A percentile compares a stretch with the other conserved stretches of the same genome.
Conservation (phyloP, 306 rosid species). For the Lathyrus sativus region DNA sequence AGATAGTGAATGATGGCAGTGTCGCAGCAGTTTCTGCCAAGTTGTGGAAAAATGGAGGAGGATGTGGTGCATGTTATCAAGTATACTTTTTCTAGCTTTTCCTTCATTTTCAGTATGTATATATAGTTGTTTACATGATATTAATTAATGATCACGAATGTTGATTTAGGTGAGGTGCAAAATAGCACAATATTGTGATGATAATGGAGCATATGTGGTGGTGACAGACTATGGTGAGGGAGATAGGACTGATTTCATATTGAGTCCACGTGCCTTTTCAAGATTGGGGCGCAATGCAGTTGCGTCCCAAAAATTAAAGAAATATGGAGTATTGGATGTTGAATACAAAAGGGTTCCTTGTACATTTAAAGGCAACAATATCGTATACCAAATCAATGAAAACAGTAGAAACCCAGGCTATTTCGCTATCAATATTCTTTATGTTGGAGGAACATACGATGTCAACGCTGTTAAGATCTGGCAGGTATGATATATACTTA, state of each 20-base stretch:
- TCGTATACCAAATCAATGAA: conserved; percentile 52
- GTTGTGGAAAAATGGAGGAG: conserved; percentile 68
- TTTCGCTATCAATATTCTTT: conserved; percentile 47
- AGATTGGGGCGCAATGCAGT: conserved; percentile 19
- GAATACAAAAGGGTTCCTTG: conserved; percentile 51
- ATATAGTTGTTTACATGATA: too few species aligned
- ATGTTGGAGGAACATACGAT: conserved; percentile 57
- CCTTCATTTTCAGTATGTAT: neutral
- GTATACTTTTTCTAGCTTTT: conserved; percentile 37
- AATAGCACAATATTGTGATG: conserved; percentile 24
- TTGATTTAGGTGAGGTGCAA: conserved; percentile 48
- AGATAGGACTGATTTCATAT: conserved; percentile 45
- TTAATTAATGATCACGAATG: neutral
- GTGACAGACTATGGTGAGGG: conserved; percentile 46
- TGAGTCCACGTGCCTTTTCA: conserved; percentile 44
- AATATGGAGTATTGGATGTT: conserved; percentile 40
- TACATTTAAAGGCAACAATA: conserved; percentile 39
- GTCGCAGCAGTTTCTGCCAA: conserved; percentile 65
- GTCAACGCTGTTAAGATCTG: conserved; percentile 54
- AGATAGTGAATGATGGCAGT: conserved; percentile 61
- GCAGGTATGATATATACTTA: conserved; percentile 43
- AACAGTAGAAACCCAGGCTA: conserved; percentile 60
- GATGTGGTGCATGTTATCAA: conserved; percentile 86
- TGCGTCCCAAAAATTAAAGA: conserved; percentile 18
- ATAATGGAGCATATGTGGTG: conserved; percentile 39